A percentile compares a stretch with the other conserved stretches of the same genome.
phyloP scores from a whole-genome alignment of 139 green algal genomes.

The Coelastrella sp. region DNA sequence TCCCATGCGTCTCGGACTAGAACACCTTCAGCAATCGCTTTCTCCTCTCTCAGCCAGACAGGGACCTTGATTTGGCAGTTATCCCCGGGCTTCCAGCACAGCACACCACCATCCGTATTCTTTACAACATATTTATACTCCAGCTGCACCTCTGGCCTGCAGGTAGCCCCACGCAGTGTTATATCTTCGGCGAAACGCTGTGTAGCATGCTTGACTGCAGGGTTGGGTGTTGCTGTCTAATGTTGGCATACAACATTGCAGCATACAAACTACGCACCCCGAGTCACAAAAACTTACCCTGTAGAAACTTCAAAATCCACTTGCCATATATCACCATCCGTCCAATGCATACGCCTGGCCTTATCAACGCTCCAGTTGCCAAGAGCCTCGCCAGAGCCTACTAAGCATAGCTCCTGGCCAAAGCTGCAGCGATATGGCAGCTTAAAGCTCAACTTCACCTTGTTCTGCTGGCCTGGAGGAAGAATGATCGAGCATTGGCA shows the following conservation, averaged over 20 bases:
- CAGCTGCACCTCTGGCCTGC: slow-evolving; percentile 42
- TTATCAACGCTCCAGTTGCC: slow-evolving; percentile 56
- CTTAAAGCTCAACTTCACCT: slow-evolving; percentile 47
- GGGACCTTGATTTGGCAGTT: slow-evolving; percentile 51
- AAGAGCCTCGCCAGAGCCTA: slow-evolving; percentile 55
- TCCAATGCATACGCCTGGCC: slow-evolving; percentile 59
- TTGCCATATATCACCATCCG: slow-evolving; percentile 63
- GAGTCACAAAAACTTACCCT: slow-evolving; percentile 48
- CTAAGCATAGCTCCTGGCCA: slow-evolving; percentile 54
- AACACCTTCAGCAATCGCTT: slow-evolving; percentile 43
- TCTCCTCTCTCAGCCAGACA: slow-evolving; percentile 34
- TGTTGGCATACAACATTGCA: no score
- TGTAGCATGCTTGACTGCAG: background rate
- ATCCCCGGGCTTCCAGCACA: slow-evolving; percentile 59
- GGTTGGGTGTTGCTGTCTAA: no score
- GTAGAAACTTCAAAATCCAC: slow-evolving; percentile 55
- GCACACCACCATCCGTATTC: slow-evolving; percentile 5
- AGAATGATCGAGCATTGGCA: background rate
- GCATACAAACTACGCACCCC: no score
- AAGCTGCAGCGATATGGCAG: slow-evolving; percentile 49
- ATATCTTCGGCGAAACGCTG: no score
- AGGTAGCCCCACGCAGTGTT: no score
- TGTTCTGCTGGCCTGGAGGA: slow-evolving; percentile 36
- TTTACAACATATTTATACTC: slow-evolving; percentile 67
- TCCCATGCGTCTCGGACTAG: slow-evolving; percentile 47